Evolutionary conservation across 176 grass and related monocot species (phyloP).

Genomic region (Triticum turgidum): DNA sequence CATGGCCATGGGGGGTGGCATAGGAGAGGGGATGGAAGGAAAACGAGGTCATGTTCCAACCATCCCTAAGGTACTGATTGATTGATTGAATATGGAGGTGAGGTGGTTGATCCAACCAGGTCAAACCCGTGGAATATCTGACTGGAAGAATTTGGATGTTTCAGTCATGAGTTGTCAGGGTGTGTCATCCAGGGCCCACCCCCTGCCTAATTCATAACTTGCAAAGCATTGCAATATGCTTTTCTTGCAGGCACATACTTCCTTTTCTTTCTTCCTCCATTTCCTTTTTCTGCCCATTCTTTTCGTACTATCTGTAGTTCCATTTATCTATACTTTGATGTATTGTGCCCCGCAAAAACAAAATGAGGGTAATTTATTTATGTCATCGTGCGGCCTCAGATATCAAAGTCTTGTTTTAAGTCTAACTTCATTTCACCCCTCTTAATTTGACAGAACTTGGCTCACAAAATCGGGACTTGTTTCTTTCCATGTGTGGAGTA

Average conservation of each 20-base stretch:
- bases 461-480: neutral
- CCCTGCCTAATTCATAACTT: conserved; percentile 10
- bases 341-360: too few species aligned
- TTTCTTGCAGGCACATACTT: neutral
- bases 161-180: conserved; percentile 22
- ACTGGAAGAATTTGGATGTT: conserved; percentile 2
- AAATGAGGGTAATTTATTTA: neutral
- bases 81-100: conserved; percentile 16
- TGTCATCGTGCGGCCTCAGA: neutral
- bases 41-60: neutral
- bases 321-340: neutral
- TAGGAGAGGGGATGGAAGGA: neutral
- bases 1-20: neutral
- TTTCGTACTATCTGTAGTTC: neutral
- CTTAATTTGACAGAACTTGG: neutral
- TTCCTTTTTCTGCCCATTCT: neutral
- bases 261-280: neutral
- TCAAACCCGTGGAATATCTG: conserved; percentile 41
- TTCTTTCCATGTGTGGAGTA: neutral
- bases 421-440: neutral
- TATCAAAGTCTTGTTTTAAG: neutral
- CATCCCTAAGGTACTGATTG: neutral
- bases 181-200: neutral
- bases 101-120: conserved; percentile 6
- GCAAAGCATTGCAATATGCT: neutral